Evolutionary conservation across 1,284 basidiomycete species (phyloP).

Genomic region (Rhodofomes roseus): DNA sequence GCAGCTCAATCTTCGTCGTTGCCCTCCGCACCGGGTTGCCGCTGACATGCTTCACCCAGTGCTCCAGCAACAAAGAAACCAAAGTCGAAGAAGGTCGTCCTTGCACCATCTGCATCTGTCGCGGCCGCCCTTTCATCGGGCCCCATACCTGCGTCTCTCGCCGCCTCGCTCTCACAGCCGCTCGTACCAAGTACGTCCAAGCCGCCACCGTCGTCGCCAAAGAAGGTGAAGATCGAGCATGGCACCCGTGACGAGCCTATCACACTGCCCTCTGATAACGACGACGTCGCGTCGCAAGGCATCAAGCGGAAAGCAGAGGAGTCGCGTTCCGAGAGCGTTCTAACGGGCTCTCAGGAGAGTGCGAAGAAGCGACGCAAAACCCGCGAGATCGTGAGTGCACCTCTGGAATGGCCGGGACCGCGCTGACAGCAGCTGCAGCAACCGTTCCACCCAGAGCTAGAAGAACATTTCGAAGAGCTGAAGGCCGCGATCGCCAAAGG

Average conservation of each 20-base stretch:
- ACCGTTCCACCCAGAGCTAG: slow-evolving; percentile 67
- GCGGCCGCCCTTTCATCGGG: slow-evolving; percentile 29
- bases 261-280: slow-evolving; percentile 38
- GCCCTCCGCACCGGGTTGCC: too few relatives aligned
- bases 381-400: slow-evolving; percentile 52
- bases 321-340: slow-evolving; percentile 8
- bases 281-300: slow-evolving; percentile 23
- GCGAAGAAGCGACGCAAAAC: slow-evolving; percentile 63
- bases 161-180: slow-evolving; percentile 15
- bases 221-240: slow-evolving; percentile 25
- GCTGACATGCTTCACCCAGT: slow-evolving; percentile 12
- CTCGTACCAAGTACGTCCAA: slow-evolving; percentile 18
- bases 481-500: slow-evolving; percentile 59
- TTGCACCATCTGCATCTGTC: slow-evolving; percentile 27
- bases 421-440: slow-evolving; percentile 31
- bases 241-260: slow-evolving; percentile 57
- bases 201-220: slow-evolving; percentile 10
- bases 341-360: slow-evolving; percentile 7
- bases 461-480: slow-evolving; percentile 58
- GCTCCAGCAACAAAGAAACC: slow-evolving; percentile 53
- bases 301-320: slow-evolving; percentile 27
- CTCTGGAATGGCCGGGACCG: background rate
- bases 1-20: background rate
- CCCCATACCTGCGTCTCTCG: slow-evolving; percentile 21
- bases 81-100: slow-evolving; percentile 53